Evolutionary conservation across 768 basidiomycete genomes (phyloP), one percentile per base, ranked within the genome.

Genomic region (Tulasnella sp.): DNA sequence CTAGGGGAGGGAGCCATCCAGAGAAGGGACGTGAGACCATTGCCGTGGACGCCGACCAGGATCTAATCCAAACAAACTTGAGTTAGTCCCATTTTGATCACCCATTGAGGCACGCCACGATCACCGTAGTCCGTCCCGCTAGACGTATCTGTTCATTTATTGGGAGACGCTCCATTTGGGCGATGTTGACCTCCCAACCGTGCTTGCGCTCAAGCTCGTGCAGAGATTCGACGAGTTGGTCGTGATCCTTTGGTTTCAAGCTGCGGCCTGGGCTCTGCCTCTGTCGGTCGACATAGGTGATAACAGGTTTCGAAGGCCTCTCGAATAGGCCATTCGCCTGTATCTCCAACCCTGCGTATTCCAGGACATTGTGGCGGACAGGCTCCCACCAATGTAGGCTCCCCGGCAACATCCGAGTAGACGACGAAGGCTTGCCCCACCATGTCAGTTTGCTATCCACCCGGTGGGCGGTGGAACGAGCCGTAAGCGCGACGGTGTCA

Each of bases 321-420:
- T 65, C 31, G 37, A 64, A 66, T 35, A 59, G 55, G 9, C 7
- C 7, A 25, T 17, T 43, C 6, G n/a, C 9, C 42, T 49, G 53
- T 15, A 62, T 65, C 43, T 63, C 12, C n/a, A 25, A n/a, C 12
- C 23, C 48, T 5, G 23, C 6, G 17, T 19, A 49, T n/a, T 49
- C 48, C 8, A 49, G 12, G 6, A 49, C 48, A 17, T 25, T 15
- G 17, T 25, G 21, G 17, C 51, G 0, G 6, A 72, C 61, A 9
- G 86, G 77, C 63, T 74, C 75, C 90, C 91, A 97, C 92, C 92
- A 97, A 65, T 86, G 71, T 12, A 73, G 73, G 61, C 81, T 83
- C 0, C 83, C 86, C 0, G 81, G 83, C 0, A 93, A 73, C 0
- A 80, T 86, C n/a, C n/a, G n/a, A n/a, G n/a, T n/a, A 65, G 85